Base-by-base conservation (phyloP, 345 rosid species). In the Reutealis trisperma region DNA sequence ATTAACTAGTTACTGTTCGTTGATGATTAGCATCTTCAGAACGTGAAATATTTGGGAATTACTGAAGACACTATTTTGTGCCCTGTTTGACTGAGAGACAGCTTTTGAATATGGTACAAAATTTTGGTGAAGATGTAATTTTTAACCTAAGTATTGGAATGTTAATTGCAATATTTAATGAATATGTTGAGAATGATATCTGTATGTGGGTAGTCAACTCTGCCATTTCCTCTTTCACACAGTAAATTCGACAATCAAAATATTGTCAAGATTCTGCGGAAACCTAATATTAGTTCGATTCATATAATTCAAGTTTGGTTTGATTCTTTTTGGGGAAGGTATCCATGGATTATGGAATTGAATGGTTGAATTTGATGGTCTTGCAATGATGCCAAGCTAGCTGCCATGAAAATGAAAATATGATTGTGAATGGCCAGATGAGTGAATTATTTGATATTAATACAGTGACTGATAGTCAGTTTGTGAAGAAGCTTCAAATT, bases 1-100 rank as follows among this genome's bases (percentile, higher is more conserved):
- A 95, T 68, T 98, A 95, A 75, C 86, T 95, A 44, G 94, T 95
- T 58, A 93, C 85, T 70, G 96, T 93, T 68, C 78, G 87, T 84
- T 86, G 64, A 34, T 87, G 86, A 88, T 79, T 69, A 41, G 21
- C 71, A 70, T 78, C 19, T 27, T 55, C 59, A 79, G 86, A 63
- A 67, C 70, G 83, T 78, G 83, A 83, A 83, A 86, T 81, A 82
- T 72, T 72, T 76, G 67, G 24, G 27, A 72, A 71, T 74, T 60
- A 45, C 12, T 25, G 11, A 27, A 63, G 81, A 78, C 51, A 79
- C 73, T 81, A 73, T 83, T 58, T 54, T 65, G 63, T 61, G 69
- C 77, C 64, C 61, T 65, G 57, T 70, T 45, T 19, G 49, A 72
- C 52, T 67, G 68, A 30, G 66, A 77, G 47, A 64, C 80, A 24